Evolutionary conservation across 2,329 filamentous ascomycete genomes (phyloP), one percentile per base, ranked within the genome.

Genomic region (Microcyclospora pomicola): DNA sequence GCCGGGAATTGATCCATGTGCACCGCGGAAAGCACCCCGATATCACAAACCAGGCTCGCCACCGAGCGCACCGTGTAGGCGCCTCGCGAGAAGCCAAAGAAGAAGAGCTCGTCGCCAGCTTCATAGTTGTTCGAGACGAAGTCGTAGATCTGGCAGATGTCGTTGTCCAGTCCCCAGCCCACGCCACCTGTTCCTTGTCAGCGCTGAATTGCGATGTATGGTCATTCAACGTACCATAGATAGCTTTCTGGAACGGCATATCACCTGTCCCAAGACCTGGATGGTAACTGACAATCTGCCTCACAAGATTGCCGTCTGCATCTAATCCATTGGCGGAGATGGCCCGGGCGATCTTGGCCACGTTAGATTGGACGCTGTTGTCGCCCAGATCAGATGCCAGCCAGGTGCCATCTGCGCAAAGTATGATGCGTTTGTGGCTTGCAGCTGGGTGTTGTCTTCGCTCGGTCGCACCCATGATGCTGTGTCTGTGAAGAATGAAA

Each of bases 71-170:
- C 46, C 9, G 39, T 44, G 36, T 58, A 65, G 2, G 62, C 62
- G 4, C 19, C 19, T 4, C 19, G 19, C 5, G 19, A 24, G 7
- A 24, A 24, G 19, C 19, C 19, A 24, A 64, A 58, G 37, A 64
- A 57, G 39, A 61, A 62, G 30, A 65, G 59, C 43, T 64, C 55
- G 35, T 65, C 67, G 35, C 65, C 66, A 2, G 56, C 56, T 27
- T 59, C 53, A 45, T 65, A 70, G 49, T 70, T 70, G 45, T 66
- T 65, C n/a, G 60, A 57, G 1, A 69, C 52, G 46, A 69, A 69
- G 10, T 59, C 61, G 40, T 70, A 67, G 1, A 52, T 57, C 46
- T 64, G 56, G 13, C 61, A 53, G 7, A 68, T 60, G 31, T 62
- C 61, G 19, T 64, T 59, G 5, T 54, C 53, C 5, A 68, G 52